A percentile compares a stretch with the other conserved stretches of the same genome.
Evolutionary conservation across 352 stramenopile species (phyloP).

Genomic region (Globisporangium takayamanum): DNA sequence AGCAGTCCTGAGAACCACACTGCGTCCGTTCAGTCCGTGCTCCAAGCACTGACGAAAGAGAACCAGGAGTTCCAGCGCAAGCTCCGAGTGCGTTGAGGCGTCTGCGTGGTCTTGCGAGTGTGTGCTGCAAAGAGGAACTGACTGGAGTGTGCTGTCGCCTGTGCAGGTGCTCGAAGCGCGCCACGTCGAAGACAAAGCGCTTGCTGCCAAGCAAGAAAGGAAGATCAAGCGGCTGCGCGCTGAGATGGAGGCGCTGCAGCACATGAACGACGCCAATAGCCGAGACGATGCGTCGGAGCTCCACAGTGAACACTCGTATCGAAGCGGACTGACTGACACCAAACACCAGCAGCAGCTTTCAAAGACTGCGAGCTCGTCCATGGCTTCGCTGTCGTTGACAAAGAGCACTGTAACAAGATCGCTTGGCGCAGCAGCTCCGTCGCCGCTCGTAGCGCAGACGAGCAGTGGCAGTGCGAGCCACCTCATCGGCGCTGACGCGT

Average conservation of each 20-base stretch:
- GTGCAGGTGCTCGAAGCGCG: constrained; percentile 48
- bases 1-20: constrained; percentile 12
- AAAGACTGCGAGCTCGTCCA: background rate
- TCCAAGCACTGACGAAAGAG: constrained; percentile 55
- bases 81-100: constrained; percentile 23
- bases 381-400: background rate
- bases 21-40: constrained; percentile 27
- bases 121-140: background rate
- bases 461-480: constrained; percentile 12
- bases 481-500: constrained; percentile 34
- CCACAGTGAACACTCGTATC: constrained; percentile 13
- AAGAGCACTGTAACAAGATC: background rate
- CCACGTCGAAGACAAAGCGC: constrained; percentile 50
- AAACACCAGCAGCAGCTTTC: background rate
- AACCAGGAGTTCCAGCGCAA: constrained; percentile 69
- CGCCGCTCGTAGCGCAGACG: background rate
- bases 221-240: constrained; percentile 59
- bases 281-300: constrained; percentile 22
- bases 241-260: constrained; percentile 70
- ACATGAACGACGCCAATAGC: constrained; percentile 50
- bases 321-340: constrained; percentile 1
- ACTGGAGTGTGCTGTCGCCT: background rate
- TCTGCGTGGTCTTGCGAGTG: background rate
- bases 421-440: background rate
- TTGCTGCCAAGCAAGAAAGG: constrained; percentile 52